A percentile compares a stretch with the other conserved stretches of the same genome.
These are phyloP conservation scores for Lecanosticta acicola DNA, from an alignment of 2,329 filamentous ascomycete genomes.

Conservation along the genomic window DNA sequence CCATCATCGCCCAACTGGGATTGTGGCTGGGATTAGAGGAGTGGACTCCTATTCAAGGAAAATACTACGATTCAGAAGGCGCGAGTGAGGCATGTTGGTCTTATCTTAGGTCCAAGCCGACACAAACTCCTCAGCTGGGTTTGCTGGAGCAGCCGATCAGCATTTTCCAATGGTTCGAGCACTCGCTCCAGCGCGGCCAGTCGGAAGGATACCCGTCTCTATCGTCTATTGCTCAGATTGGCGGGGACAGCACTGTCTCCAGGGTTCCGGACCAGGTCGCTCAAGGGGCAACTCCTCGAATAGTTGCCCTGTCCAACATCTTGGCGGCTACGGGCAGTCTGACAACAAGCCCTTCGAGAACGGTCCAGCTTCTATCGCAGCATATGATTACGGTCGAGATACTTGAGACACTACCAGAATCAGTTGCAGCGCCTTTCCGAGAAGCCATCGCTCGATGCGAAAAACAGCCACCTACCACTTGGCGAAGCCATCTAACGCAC, in stretches of 20 bases:
- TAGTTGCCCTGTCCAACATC: constrained; percentile 21
- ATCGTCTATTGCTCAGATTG: constrained; percentile 20
- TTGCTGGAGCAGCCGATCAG: constrained; percentile 26
- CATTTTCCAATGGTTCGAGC: constrained; percentile 30
- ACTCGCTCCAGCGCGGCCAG: constrained; percentile 15
- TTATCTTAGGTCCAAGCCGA: constrained; percentile 23
- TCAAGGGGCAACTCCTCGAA: constrained; percentile 20
- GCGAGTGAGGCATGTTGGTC: constrained; percentile 47
- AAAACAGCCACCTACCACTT: constrained; percentile 69
- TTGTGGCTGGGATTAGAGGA: constrained; percentile 71
- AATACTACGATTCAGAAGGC: constrained; percentile 58
- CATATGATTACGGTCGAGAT: constrained; percentile 62
- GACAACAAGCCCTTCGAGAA: constrained; percentile 13
- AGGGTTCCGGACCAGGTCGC: constrained; percentile 10
- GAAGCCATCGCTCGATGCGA: constrained; percentile 84
- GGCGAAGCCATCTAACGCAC: constrained; percentile 65
- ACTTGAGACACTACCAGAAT: constrained; percentile 79
- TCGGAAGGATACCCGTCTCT: constrained; percentile 23
- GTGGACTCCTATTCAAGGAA: constrained; percentile 51
- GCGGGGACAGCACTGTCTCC: constrained; percentile 1
- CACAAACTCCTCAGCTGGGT: constrained; percentile 6
- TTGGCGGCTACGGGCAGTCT: constrained; percentile 22
- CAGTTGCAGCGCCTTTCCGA: constrained; percentile 71
- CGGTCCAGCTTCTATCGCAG: constrained; percentile 58
- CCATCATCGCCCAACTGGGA: constrained; percentile 72